A percentile compares a stretch with the other conserved stretches of the same genome.
phyloP scores from a whole-genome alignment of 768 basidiomycete species.

The Russula virescens region DNA sequence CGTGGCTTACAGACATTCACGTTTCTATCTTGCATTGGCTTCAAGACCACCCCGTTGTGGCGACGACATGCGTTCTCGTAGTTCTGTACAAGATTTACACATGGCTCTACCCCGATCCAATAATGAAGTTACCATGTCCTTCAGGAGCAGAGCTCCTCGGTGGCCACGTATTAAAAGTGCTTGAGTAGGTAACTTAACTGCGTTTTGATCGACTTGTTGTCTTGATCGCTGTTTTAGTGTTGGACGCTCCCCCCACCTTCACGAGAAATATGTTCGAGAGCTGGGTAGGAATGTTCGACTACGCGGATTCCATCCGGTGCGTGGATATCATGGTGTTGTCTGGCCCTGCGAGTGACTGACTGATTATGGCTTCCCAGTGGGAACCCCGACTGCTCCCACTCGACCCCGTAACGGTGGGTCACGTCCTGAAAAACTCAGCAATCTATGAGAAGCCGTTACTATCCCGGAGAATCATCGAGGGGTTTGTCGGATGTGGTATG shows the following conservation, averaged over 20 bases:
- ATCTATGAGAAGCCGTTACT: conserved; percentile 83
- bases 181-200: conserved; percentile 6
- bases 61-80: not conserved
- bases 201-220: not conserved
- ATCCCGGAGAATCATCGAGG: conserved; percentile 65
- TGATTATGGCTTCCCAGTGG: conserved; percentile 47
- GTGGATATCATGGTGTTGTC: conserved; percentile 28
- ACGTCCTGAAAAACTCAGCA: conserved; percentile 66
- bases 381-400: conserved; percentile 75
- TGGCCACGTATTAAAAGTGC: conserved; percentile 4
- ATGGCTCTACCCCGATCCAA: conserved; percentile 18
- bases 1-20: not conserved
- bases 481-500: conserved; percentile 79
- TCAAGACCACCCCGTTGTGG: conserved; percentile 10
- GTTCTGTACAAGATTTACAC: conserved; percentile 4
- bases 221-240: conserved; percentile 8
- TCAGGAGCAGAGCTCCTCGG: conserved; percentile 8
- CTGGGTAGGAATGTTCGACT: conserved; percentile 71
- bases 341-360: not conserved
- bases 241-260: conserved; percentile 10
- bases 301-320: conserved; percentile 60
- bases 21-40: not conserved
- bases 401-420: conserved; percentile 67
- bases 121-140: conserved; percentile 18
- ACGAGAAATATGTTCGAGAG: conserved; percentile 41